A percentile compares a stretch with the other conserved stretches of the same genome.
phyloP scores from a whole-genome alignment of 306 rosid genomes.

The Senna siamea region DNA sequence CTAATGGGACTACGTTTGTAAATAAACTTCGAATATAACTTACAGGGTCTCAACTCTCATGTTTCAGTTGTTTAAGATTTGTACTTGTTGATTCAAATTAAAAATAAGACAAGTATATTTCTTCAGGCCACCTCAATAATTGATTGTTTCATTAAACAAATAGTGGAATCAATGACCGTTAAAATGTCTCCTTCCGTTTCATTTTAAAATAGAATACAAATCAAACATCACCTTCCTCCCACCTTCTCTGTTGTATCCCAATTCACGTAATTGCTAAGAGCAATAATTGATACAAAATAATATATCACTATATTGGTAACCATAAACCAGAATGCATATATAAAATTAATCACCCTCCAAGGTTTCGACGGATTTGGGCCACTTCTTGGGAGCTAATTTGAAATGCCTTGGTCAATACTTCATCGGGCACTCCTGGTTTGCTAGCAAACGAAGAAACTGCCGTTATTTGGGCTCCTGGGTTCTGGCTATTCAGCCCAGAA shows the following conservation, averaged over 20 bases:
- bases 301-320: not conserved
- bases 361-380: slow-evolving; percentile 37
- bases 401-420: slow-evolving; percentile 31
- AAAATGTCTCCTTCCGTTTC: not conserved
- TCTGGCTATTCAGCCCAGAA: slow-evolving; percentile 57
- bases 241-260: slow-evolving; percentile 7
- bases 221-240: slow-evolving; percentile 1
- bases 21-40: too few species aligned
- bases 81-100: not conserved
- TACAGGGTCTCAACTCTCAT: too few species aligned
- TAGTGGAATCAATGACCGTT: not conserved
- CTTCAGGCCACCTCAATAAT: too few species aligned
- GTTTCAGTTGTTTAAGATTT: too few species aligned
- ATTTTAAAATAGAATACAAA: not conserved
- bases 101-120: too few species aligned
- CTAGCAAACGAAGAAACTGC: slow-evolving; percentile 47
- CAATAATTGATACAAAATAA: slow-evolving; percentile 8
- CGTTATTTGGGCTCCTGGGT: slow-evolving; percentile 43
- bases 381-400: not conserved
- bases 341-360: slow-evolving; percentile 31
- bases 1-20: too few species aligned
- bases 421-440: slow-evolving; percentile 32
- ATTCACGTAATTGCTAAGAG: slow-evolving; percentile 4
- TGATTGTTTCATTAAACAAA: too few species aligned
- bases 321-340: not conserved